Evolutionary conservation across 2,329 filamentous ascomycete species (phyloP), one percentile per base, ranked within the genome.

Genomic region (Scedosporium apiospermum): DNA sequence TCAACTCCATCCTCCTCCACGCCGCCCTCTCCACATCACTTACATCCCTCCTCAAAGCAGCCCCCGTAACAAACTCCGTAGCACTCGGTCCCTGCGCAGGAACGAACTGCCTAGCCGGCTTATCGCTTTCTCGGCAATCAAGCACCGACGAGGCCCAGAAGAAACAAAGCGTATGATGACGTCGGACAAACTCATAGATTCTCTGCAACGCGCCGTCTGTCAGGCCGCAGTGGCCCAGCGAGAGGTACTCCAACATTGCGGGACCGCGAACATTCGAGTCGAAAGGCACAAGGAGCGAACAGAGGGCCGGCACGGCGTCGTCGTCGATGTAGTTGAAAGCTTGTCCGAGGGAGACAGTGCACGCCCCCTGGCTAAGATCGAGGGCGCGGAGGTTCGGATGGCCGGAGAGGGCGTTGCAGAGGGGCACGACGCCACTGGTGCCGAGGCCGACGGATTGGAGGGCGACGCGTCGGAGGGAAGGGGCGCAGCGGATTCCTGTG

Each of bases 281-380:
- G 66, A 70, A 68, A 4, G 68, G 67, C 14, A 64, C 65, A 60
- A 80, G 63, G 18, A 81, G 66, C 14, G 67, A 64, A 42, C 67
- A 64, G 9, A 81, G 69, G 23, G 72, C 66, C 2, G 69, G 64
- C 3, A 75, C 69, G 18, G 71, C 69, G 4, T 51, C 70, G 63
- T 78, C 76, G 30, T 76, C 74, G 51, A 81, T 71, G 68, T 74
- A 81, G 64, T 81, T 82, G 70, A 77, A 81, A 30, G 76, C 76
- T 67, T 75, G 73, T 34, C 70, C 70, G 1, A 79, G 73, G 63
- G 81, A 78, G 34, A 74, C 66, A 10, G 78, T 81, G n/a, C 75
- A 73, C 66, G 75, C 80, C 21, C 73, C 74, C 66, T 81, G 79
- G 16, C 77, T 76, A 4, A 81, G 64, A 64, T 80, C 77, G 10